Conservation (phyloP, 306 rosid species). For the Cucurbita ficifolia region DNA sequence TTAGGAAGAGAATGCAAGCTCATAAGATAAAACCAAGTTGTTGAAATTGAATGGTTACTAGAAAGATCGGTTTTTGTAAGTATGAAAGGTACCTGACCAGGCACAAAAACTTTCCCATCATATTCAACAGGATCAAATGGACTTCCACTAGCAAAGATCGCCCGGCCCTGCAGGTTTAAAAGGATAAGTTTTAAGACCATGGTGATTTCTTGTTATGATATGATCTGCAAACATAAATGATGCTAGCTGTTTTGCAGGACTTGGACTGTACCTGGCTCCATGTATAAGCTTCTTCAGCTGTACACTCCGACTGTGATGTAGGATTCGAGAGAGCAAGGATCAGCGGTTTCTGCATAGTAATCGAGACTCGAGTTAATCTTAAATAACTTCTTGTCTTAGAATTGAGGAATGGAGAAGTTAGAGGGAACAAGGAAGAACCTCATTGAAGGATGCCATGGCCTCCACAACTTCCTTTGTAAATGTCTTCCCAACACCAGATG, state of each 20-base stretch:
- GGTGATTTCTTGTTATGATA: neutral
- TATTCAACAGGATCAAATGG: constrained; percentile 74
- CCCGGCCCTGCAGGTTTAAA: constrained; percentile 41
- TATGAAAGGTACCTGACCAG: constrained; percentile 66
- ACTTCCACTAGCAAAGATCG: constrained; percentile 91
- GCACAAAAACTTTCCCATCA: constrained; percentile 53
- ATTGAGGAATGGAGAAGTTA: neutral
- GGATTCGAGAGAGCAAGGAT: constrained; percentile 96
- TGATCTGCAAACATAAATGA: neutral
- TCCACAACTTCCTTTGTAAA: constrained; percentile 90
- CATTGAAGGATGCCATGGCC: constrained; percentile 72
- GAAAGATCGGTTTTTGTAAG: neutral
- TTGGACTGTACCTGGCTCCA: constrained; percentile 67
- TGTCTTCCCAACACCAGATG: constrained; percentile 87
- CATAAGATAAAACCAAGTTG: neutral
- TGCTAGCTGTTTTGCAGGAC: neutral
- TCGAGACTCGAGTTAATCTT: constrained; percentile 1
- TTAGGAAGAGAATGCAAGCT: constrained; percentile 16
- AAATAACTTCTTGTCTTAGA: neutral
- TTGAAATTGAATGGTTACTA: neutral
- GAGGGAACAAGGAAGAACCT: constrained; percentile 33
- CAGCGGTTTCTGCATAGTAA: constrained; percentile 73
- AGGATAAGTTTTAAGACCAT: too few relatives aligned
- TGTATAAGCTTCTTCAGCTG: constrained; percentile 93
- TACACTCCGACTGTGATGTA: constrained; percentile 94